Evolutionary conservation across 129 eudicot species (phyloP).

Genomic region (Arctium minus): DNA sequence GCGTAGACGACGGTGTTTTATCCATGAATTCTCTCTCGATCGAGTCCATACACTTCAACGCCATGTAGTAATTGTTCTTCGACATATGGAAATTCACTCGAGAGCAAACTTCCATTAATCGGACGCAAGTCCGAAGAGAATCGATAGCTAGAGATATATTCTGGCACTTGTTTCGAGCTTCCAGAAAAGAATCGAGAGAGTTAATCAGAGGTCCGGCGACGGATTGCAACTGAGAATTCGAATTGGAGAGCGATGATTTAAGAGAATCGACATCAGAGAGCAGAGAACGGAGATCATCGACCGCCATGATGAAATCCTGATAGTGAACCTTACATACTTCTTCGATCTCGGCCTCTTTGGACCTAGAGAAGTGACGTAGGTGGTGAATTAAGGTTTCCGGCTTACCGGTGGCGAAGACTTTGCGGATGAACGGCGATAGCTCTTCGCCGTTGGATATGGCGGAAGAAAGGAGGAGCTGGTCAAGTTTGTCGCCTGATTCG

Average conservation of each 20-base stretch:
- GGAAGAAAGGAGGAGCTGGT: slow-evolving; percentile 85
- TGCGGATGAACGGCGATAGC: slow-evolving; percentile 81
- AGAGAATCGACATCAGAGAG: slow-evolving; percentile 82
- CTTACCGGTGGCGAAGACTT: slow-evolving; percentile 84
- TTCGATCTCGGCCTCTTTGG: slow-evolving; percentile 92
- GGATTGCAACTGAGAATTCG: slow-evolving; percentile 61
- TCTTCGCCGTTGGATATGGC: slow-evolving; percentile 93
- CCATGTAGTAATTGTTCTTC: slow-evolving; percentile 62
- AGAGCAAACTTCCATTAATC: slow-evolving; percentile 62
- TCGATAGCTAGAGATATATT: slow-evolving; percentile 62
- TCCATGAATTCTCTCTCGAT: slow-evolving; percentile 48
- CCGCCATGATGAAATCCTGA: slow-evolving; percentile 90
- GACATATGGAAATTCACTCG: slow-evolving; percentile 61
- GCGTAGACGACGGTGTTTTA: slow-evolving; percentile 60
- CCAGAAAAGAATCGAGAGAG: slow-evolving; percentile 66
- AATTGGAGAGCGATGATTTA: slow-evolving; percentile 65
- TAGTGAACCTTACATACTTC: slow-evolving; percentile 90
- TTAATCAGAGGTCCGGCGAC: slow-evolving; percentile 74
- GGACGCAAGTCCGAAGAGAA: slow-evolving; percentile 47
- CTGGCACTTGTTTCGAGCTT: slow-evolving; percentile 53
- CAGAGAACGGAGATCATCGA: slow-evolving; percentile 88
- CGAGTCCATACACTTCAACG: slow-evolving; percentile 74
- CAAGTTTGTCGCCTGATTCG: slow-evolving; percentile 73
- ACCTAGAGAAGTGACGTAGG: slow-evolving; percentile 70
- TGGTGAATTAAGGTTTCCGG: slow-evolving; percentile 80